Evolutionary conservation across 2,329 filamentous ascomycete genomes (phyloP).

Genomic region (Neoarthrinium moseri): DNA sequence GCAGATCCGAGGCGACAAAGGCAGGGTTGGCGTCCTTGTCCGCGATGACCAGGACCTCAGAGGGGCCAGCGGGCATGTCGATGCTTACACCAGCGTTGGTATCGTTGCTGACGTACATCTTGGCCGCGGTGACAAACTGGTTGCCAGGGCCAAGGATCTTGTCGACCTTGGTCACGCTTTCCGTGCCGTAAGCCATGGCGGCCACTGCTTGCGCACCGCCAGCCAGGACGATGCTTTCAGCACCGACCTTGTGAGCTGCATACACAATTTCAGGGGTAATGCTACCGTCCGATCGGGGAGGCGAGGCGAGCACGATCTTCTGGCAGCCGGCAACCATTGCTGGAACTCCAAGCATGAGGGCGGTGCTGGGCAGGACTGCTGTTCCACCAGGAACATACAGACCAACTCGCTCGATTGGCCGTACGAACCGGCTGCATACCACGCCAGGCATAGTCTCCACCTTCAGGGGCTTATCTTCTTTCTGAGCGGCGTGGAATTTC

Average conservation of each 20-base stretch:
- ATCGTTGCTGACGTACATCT: constrained; percentile 98
- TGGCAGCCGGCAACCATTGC: constrained; percentile 97
- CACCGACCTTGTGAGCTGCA: constrained; percentile 92
- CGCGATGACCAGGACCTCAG: constrained; percentile 93
- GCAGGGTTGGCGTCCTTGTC: constrained; percentile 86
- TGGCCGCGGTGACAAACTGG: constrained; percentile 96
- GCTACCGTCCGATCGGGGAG: constrained; percentile 83
- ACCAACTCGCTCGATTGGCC: constrained; percentile 93
- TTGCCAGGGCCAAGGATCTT: constrained; percentile 98
- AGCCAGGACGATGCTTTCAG: constrained; percentile 91
- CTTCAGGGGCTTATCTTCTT: constrained; percentile 74
- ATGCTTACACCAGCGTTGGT: constrained; percentile 94
- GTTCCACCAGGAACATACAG: constrained; percentile 95
- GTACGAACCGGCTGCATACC: constrained; percentile 86
- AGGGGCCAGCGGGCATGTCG: constrained; percentile 97
- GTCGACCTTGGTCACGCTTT: constrained; percentile 93
- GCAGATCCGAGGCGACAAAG: constrained; percentile 91
- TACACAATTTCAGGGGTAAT: constrained; percentile 98
- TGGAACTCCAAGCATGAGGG: constrained; percentile 95
- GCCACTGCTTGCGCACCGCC: constrained; percentile 95
- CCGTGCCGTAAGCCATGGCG: constrained; percentile 95
- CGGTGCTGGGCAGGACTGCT: constrained; percentile 93
- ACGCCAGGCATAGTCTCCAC: constrained; percentile 99
- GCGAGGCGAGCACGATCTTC: constrained; percentile 90
- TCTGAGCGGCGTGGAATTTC: constrained; percentile 90